These are phyloP conservation scores for Chaetothyriales sp. DNA, from an alignment of 2,329 filamentous ascomycete genomes.

Conservation along the genomic window DNA sequence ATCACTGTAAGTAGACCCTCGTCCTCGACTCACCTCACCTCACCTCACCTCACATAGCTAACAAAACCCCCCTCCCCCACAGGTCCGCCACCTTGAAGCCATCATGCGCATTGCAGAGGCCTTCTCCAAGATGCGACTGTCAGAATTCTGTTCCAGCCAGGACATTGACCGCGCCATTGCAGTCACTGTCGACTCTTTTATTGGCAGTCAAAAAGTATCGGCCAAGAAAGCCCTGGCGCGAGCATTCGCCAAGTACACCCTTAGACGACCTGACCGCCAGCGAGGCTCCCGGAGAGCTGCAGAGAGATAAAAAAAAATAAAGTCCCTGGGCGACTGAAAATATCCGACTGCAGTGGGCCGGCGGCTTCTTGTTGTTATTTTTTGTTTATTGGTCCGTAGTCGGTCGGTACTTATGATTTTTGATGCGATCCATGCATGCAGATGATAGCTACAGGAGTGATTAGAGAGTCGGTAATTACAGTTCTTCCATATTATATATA, in stretches of 20 bases:
- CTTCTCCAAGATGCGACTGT: slow-evolving; percentile 96
- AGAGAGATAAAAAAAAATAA: no score
- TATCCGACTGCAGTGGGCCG: no score
- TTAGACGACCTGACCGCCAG: not conserved
- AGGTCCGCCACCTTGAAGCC: slow-evolving; percentile 94
- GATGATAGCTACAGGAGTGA: no score
- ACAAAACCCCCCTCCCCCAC: slow-evolving; percentile 9
- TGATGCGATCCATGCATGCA: no score
- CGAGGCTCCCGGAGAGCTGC: no score
- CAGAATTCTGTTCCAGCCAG: slow-evolving; percentile 74
- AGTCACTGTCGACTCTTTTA: slow-evolving; percentile 90
- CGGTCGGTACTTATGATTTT: no score
- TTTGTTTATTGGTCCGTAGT: no score
- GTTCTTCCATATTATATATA: no score
- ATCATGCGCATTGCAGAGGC: slow-evolving; percentile 90
- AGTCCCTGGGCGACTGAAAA: no score
- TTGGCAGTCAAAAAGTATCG: slow-evolving; percentile 90
- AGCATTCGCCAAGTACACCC: slow-evolving; percentile 79
- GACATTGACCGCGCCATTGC: slow-evolving; percentile 96
- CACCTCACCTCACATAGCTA: slow-evolving; percentile 8
- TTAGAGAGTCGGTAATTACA: no score
- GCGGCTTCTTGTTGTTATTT: no score
- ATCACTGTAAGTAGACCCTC: slow-evolving; percentile 63
- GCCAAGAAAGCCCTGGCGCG: slow-evolving; percentile 91
- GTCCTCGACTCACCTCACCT: no score